Percentiles rank a stretch among this genome's conserved stretches.
These are phyloP conservation scores for Jatropha curcas DNA, from an alignment of 345 rosid species.

Conservation along the genomic window DNA sequence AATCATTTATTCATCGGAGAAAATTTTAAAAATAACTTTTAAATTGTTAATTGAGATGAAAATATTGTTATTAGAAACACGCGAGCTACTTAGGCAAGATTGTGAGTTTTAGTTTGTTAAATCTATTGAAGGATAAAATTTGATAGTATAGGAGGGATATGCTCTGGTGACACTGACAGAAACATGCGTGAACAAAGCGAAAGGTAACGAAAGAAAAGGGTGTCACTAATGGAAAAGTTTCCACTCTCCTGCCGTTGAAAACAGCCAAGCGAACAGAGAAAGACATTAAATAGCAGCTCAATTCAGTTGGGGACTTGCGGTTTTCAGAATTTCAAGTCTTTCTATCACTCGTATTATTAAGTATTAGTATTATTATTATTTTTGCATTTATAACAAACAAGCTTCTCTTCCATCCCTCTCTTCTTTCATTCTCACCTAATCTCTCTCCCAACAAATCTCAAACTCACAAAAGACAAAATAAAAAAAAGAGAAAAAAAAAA, in stretches of 20 bases:
- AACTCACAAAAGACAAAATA: background rate
- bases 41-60: no score
- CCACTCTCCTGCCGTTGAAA: background rate
- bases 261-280: background rate
- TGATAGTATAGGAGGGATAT: no score
- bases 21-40: no score
- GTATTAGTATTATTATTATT: background rate
- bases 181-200: no score
- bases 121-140: no score
- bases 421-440: background rate
- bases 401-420: background rate
- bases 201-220: no score
- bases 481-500: background rate
- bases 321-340: background rate
- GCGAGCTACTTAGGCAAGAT: no score
- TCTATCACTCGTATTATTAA: background rate
- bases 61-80: no score
- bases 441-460: background rate
- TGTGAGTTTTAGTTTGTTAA: no score
- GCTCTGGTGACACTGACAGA: no score
- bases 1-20: no score
- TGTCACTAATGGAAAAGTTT: no score
- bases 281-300: constrained; percentile 2
- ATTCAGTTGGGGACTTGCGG: background rate
- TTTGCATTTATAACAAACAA: constrained; percentile 14